These are phyloP conservation scores for Mycena alexandri DNA, from an alignment of 768 basidiomycete species.

Conservation along the genomic window DNA sequence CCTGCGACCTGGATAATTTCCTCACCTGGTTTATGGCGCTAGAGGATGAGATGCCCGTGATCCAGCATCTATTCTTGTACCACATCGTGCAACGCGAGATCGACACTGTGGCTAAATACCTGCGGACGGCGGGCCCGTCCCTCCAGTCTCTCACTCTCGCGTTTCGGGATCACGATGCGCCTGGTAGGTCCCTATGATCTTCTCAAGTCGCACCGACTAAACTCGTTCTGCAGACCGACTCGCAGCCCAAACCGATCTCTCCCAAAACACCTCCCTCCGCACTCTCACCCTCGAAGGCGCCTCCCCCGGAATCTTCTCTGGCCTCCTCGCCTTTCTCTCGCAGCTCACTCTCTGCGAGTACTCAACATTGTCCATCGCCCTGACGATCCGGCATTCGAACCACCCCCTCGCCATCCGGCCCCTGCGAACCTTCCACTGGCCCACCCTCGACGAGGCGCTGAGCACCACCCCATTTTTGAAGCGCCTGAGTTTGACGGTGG, in stretches of 20 bases:
- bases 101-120: slow-evolving; percentile 14
- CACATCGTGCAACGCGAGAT: slow-evolving; percentile 29
- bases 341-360: slow-evolving; percentile 15
- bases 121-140: slow-evolving; percentile 1
- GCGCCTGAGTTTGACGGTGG: slow-evolving; percentile 3
- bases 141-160: slow-evolving; percentile 23
- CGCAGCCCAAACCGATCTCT: slow-evolving; percentile 12
- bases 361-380: background rate
- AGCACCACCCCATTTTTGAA: background rate
- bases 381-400: slow-evolving; percentile 13
- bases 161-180: slow-evolving; percentile 24
- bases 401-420: background rate
- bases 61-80: slow-evolving; percentile 17
- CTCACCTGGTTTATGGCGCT: slow-evolving; percentile 26
- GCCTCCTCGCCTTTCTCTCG: background rate
- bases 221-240: slow-evolving; percentile 3
- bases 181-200: background rate
- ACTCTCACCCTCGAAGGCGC: slow-evolving; percentile 24
- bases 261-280: slow-evolving; percentile 19
- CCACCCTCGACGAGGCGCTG: slow-evolving; percentile 11
- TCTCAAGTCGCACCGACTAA: background rate
- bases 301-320: background rate
- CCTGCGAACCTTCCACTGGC: slow-evolving; percentile 9
- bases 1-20: slow-evolving; percentile 34
- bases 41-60: slow-evolving; percentile 15